A percentile compares a stretch with the other conserved stretches of the same genome.
These are phyloP conservation scores for Schizonepeta tenuifolia DNA, from an alignment of 257 asterid species.

Conservation along the genomic window DNA sequence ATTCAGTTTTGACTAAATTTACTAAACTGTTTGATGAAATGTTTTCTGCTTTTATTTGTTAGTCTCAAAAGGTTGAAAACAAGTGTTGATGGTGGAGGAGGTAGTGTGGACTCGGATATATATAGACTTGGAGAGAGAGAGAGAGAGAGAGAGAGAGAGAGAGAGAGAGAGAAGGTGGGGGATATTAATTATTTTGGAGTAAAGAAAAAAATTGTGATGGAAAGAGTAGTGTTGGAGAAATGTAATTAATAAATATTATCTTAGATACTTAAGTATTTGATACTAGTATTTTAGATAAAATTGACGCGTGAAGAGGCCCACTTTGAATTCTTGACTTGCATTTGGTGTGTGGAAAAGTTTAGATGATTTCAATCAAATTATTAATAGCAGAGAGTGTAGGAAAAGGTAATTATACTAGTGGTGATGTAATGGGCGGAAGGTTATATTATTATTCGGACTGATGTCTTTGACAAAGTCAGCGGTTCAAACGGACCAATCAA, in stretches of 20 bases:
- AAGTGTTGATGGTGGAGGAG: background rate
- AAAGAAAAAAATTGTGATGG: background rate
- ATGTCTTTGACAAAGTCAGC: background rate
- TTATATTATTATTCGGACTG: too few species aligned
- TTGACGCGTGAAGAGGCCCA: constrained; percentile 26
- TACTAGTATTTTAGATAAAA: background rate
- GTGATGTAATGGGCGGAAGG: too few species aligned
- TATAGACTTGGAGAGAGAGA: constrained; percentile 7
- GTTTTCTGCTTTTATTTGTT: background rate
- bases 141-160: background rate
- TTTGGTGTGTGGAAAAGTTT: background rate
- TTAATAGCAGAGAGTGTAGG: too few species aligned
- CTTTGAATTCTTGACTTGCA: constrained; percentile 28
- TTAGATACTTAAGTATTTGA: background rate
- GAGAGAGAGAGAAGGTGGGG: background rate
- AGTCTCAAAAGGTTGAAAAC: background rate
- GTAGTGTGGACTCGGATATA: background rate
- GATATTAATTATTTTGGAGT: background rate
- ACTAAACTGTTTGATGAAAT: background rate
- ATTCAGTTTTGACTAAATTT: background rate
- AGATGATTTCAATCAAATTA: too few species aligned
- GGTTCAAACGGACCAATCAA: background rate
- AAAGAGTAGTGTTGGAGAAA: background rate
- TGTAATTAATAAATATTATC: background rate
- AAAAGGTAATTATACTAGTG: too few species aligned